phyloP scores from a whole-genome alignment of 2,329 filamentous ascomycete species.

The Xylaria digitata region DNA sequence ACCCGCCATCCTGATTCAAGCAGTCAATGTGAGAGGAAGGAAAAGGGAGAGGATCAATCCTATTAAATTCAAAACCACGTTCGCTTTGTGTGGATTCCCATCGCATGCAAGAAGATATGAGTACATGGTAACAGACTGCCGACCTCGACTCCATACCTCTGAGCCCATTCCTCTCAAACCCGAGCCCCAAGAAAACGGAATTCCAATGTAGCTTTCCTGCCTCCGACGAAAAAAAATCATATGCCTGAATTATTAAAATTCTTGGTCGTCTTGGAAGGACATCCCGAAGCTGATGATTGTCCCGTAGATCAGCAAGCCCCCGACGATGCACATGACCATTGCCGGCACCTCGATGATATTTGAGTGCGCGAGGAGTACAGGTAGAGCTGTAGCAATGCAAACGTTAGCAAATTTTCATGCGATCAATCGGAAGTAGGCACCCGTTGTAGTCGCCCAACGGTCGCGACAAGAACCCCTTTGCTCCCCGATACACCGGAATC shows the following conservation, averaged over 20 bases:
- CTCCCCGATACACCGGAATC: background rate
- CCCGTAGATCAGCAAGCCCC: slow-evolving; percentile 93
- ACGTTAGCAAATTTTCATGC: slow-evolving; percentile 17
- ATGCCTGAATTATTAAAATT: slow-evolving; percentile 70
- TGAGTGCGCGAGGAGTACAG: slow-evolving; percentile 87
- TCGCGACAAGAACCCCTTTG: background rate
- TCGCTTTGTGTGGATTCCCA: slow-evolving; percentile 14
- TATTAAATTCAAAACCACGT: slow-evolving; percentile 17
- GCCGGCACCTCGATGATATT: slow-evolving; percentile 83
- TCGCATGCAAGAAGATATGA: slow-evolving; percentile 31
- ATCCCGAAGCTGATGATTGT: slow-evolving; percentile 98
- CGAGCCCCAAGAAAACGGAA: background rate
- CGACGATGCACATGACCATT: slow-evolving; percentile 94
- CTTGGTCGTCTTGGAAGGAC: slow-evolving; percentile 98
- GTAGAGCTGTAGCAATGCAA: slow-evolving; percentile 73
- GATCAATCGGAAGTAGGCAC: slow-evolving; percentile 32
- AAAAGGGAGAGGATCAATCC: background rate
- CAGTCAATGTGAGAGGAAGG: background rate
- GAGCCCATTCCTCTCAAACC: background rate
- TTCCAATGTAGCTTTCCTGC: background rate
- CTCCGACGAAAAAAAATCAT: background rate
- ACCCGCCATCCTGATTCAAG: background rate
- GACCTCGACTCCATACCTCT: slow-evolving; percentile 15
- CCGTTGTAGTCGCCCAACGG: background rate
- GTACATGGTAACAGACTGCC: slow-evolving; percentile 31